Evolutionary conservation across 371 early-diverging fungal species (phyloP).

Genomic region (Rhizopus microsporus): DNA sequence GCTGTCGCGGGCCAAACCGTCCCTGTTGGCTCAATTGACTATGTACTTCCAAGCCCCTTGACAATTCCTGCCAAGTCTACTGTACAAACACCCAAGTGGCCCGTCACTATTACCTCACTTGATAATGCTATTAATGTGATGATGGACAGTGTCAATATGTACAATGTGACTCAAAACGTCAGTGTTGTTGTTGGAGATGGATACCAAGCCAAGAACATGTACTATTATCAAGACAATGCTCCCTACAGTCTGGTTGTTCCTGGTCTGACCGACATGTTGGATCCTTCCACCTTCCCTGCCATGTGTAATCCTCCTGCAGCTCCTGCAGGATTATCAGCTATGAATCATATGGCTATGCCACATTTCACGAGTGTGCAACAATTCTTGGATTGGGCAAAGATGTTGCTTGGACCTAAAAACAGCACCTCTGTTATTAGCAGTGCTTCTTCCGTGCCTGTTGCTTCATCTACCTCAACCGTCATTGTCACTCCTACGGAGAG

Average conservation of each 20-base stretch:
- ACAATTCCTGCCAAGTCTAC: conserved; percentile 7
- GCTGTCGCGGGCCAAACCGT: neutral
- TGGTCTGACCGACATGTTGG: neutral
- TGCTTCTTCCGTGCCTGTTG: conserved; percentile 1
- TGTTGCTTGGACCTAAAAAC: neutral
- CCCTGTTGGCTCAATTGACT: conserved; percentile 13
- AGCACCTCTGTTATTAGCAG: neutral
- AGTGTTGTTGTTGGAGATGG: conserved; percentile 29
- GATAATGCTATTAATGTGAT: neutral
- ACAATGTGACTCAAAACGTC: conserved; percentile 25
- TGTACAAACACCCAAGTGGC: conserved; percentile 3
- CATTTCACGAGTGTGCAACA: neutral
- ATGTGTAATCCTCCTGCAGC: neutral
- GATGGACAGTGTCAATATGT: neutral
- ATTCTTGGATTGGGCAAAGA: neutral
- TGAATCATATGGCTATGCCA: neutral
- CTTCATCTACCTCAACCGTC: neutral
- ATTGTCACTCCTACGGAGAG: neutral
- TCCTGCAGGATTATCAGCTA: neutral
- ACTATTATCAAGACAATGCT: conserved; percentile 3
- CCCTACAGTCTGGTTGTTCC: neutral
- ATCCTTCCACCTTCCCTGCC: conserved; percentile 2
- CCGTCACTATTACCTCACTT: conserved; percentile 3
- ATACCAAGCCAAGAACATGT: conserved; percentile 14
- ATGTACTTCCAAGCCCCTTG: conserved; percentile 9